Percentiles rank a stretch among this genome's conserved stretches.
These are phyloP conservation scores for Phytopythium ostracodes DNA, from an alignment of 352 stramenopile genomes.

Conservation along the genomic window DNA sequence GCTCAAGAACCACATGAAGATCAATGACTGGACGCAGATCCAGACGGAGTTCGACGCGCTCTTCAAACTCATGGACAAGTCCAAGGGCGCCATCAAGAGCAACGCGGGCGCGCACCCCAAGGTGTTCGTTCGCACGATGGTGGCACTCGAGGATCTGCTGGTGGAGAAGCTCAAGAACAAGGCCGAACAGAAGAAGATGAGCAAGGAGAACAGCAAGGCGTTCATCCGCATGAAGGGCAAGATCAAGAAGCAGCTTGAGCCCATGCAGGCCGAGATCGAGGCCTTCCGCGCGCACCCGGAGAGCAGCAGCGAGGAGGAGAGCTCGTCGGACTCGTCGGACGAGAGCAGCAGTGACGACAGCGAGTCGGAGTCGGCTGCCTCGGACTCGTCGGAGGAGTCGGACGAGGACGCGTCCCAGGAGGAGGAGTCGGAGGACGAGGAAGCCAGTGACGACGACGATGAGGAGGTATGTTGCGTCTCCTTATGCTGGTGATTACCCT, in stretches of 20 bases:
- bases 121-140: slow-evolving; percentile 92
- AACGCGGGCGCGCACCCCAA: slow-evolving; percentile 78
- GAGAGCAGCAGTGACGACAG: slow-evolving; percentile 35
- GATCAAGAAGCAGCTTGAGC: slow-evolving; percentile 95
- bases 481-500: neutral
- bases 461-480: slow-evolving; percentile 1
- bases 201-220: slow-evolving; percentile 93
- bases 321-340: slow-evolving; percentile 27
- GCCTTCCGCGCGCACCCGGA: slow-evolving; percentile 91
- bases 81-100: slow-evolving; percentile 79
- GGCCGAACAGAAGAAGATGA: slow-evolving; percentile 96
- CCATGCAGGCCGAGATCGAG: slow-evolving; percentile 85
- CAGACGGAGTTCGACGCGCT: slow-evolving; percentile 94
- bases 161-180: slow-evolving; percentile 93
- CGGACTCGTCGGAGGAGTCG: slow-evolving; percentile 29
- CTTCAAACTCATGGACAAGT: slow-evolving; percentile 89
- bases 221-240: slow-evolving; percentile 98
- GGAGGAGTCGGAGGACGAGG: slow-evolving; percentile 14
- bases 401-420: slow-evolving; percentile 22
- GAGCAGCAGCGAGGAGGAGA: slow-evolving; percentile 64
- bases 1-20: slow-evolving; percentile 93
- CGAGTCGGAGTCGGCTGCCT: slow-evolving; percentile 11
- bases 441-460: slow-evolving; percentile 10
- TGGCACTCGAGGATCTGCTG: slow-evolving; percentile 92
- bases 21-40: slow-evolving; percentile 94